These are phyloP conservation scores for Sporothrix brasiliensis DNA, from an alignment of 2,329 filamentous ascomycete species.

Conservation along the genomic window DNA sequence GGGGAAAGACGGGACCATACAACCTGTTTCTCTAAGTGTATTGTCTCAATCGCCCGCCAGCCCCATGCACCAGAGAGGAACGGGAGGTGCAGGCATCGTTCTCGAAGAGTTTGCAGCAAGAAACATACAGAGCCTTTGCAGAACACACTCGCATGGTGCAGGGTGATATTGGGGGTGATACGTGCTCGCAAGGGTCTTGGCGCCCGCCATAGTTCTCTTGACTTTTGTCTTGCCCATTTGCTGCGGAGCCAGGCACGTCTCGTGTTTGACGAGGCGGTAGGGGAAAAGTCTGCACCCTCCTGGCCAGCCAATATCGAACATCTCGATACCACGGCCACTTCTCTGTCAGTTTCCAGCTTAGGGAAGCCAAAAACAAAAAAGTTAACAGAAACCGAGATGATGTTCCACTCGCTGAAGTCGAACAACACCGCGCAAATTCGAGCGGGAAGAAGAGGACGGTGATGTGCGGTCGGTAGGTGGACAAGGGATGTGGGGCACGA, in stretches of 20 bases:
- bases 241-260: not conserved
- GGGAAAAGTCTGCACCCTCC: not conserved
- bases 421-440: conserved; percentile 6
- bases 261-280: not conserved
- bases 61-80: conserved; percentile 14
- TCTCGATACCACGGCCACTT: not conserved
- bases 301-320: not conserved
- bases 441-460: not conserved
- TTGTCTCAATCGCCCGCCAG: conserved; percentile 7
- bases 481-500: not conserved
- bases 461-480: conserved; percentile 31
- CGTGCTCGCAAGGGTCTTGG: conserved; percentile 26
- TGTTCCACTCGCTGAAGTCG: not conserved
- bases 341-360: not conserved
- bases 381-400: not conserved
- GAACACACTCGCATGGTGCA: conserved; percentile 26
- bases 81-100: conserved; percentile 22
- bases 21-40: conserved; percentile 2
- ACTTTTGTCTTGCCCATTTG: not conserved
- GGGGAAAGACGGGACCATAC: not conserved
- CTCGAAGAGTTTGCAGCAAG: conserved; percentile 22
- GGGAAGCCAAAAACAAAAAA: not conserved
- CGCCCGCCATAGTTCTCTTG: conserved; percentile 16
- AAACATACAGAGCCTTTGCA: conserved; percentile 15
- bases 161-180: conserved; percentile 27